Base-by-base conservation (phyloP, 176 grass and related monocot species). In the Alopecurus myosuroides region DNA sequence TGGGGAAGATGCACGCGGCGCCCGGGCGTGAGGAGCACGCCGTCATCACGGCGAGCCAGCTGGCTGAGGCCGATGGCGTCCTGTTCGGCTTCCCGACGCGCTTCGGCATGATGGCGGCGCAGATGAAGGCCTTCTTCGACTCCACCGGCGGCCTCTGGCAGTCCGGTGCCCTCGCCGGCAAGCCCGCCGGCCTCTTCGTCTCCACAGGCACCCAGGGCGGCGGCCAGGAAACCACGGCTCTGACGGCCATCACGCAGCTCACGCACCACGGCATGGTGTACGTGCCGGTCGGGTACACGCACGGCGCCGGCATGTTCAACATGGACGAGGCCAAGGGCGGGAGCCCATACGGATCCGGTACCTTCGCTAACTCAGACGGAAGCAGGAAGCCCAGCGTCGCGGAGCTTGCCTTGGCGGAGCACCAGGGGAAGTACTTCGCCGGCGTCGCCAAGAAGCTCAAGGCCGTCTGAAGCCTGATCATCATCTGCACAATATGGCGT, bases 141-240 rank as follows among this genome's bases (percentile, higher is more conserved):
- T 68, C 90, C 22, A 92, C 90, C 0, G 90, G 90, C 20, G 86
- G 90, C 0, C 90, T 88, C 41, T 92, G 90, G 90, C 84, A 85
- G 70, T 63, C 60, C 7, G 35, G 51, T 78, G 85, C 76, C 89
- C 90, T 95, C 25, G 85, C 90, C 22, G 90, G 93, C 5, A 95
- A 95, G 81, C 94, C 91, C 9, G 91, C 90, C 29, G 94, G 94
- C 1, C 84, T 95, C 79, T 95, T 95, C 58, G 72, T 95, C 76
- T 85, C 88, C 86, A 95, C 94, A 1, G 94, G 94, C 45, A 95
- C 94, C 11, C 94, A 95, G 85, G 94, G 94, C 44, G 94, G 94
- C 30, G 94, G 91, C 26, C 94, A 95, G 82, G 94, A 95, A 66
- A 93, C 94, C 55, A 95, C 94, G 1, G 58, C 87, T 79, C 88